phyloP scores from a whole-genome alignment of 2,329 filamentous ascomycete species.

The Cercospora sesami region DNA sequence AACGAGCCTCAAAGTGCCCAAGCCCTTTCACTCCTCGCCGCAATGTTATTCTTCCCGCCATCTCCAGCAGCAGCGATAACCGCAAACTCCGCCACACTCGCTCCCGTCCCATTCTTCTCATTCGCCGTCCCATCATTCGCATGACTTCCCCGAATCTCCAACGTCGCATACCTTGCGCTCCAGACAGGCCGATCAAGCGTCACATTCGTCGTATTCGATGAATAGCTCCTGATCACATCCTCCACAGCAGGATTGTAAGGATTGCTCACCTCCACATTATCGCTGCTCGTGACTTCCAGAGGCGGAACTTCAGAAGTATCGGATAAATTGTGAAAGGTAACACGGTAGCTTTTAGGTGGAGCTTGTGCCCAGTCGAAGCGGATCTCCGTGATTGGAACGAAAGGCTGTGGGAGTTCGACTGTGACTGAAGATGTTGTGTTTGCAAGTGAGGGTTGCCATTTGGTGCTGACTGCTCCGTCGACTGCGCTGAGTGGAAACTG shows the following conservation, averaged over 20 bases:
- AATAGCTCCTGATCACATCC: slow-evolving; percentile 43
- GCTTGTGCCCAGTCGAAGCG: slow-evolving; percentile 62
- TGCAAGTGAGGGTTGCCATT: slow-evolving; percentile 62
- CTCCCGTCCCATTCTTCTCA: slow-evolving; percentile 43
- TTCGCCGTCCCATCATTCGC: slow-evolving; percentile 35
- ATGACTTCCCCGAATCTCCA: slow-evolving; percentile 53
- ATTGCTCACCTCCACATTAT: slow-evolving; percentile 43
- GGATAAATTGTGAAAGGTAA: slow-evolving; percentile 57
- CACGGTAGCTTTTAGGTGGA: slow-evolving; percentile 55
- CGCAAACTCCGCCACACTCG: slow-evolving; percentile 55
- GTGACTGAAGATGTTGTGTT: slow-evolving; percentile 57
- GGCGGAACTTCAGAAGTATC: slow-evolving; percentile 33
- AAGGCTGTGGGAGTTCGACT: slow-evolving; percentile 50
- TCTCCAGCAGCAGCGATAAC: slow-evolving; percentile 35
- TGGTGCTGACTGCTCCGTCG: slow-evolving; percentile 65
- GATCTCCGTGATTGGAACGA: slow-evolving; percentile 51
- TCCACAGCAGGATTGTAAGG: slow-evolving; percentile 43
- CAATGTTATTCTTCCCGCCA: slow-evolving; percentile 15
- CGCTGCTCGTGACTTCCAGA: slow-evolving; percentile 29
- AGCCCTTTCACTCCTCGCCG: neutral
- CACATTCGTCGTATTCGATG: slow-evolving; percentile 50
- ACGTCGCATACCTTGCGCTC: slow-evolving; percentile 48
- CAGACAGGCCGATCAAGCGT: slow-evolving; percentile 43
- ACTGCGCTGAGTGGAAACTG: slow-evolving; percentile 69
- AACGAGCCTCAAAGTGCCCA: neutral